phyloP scores from a whole-genome alignment of 495 filamentous ascomycete genomes.

The Daldinia vernicosa region DNA sequence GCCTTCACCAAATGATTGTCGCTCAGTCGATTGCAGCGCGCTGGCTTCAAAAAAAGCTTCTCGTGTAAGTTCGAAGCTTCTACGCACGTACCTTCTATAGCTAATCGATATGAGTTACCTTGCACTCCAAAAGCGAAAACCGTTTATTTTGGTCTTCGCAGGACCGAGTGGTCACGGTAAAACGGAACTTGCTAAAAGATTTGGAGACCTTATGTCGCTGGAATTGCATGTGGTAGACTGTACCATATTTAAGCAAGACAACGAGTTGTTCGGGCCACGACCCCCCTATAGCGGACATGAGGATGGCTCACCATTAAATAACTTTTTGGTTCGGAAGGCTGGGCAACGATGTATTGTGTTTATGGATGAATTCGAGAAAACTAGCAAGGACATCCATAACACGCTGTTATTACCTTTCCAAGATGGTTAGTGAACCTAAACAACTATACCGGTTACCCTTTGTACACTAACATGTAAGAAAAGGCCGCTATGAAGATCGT shows the following conservation, averaged over 20 bases:
- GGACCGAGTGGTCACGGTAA: constrained; percentile 66
- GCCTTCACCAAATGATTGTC: background rate
- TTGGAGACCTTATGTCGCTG: constrained; percentile 23
- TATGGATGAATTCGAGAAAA: background rate
- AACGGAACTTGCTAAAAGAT: constrained; percentile 61
- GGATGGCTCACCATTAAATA: background rate
- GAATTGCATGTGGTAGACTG: background rate
- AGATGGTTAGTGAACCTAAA: background rate
- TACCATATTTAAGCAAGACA: background rate
- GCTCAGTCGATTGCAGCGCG: background rate
- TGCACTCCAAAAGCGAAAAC: constrained; percentile 35
- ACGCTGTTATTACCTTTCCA: background rate
- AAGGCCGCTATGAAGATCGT: background rate
- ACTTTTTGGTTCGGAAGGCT: background rate
- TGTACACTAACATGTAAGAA: background rate
- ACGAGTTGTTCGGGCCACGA: background rate
- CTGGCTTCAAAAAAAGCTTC: background rate
- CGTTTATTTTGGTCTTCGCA: constrained; percentile 56
- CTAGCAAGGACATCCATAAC: background rate
- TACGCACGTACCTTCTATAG: background rate
- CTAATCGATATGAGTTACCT: background rate
- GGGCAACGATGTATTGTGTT: background rate
- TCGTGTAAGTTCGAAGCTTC: background rate
- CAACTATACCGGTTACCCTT: background rate
- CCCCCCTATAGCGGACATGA: background rate